These are phyloP conservation scores for Exophiala bonariae DNA, from an alignment of 2,329 filamentous ascomycete species.

Conservation along the genomic window DNA sequence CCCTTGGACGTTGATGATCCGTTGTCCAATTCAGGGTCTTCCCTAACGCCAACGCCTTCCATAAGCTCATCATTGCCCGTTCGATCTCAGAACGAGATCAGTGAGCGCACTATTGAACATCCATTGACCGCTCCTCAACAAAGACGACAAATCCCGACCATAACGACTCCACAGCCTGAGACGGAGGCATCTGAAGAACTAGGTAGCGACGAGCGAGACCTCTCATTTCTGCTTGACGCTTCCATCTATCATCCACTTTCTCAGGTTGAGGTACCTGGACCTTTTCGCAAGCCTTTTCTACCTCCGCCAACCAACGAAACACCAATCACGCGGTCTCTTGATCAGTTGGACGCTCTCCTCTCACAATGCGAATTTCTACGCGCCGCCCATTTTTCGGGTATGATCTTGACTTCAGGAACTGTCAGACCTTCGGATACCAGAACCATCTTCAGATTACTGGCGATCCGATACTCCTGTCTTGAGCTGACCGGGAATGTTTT, in stretches of 20 bases:
- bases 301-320: constrained; percentile 62
- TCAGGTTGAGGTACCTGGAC: constrained; percentile 56
- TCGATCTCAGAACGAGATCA: constrained; percentile 5
- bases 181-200: not conserved
- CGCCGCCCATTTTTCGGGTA: constrained; percentile 59
- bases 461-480: constrained; percentile 78
- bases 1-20: constrained; percentile 77
- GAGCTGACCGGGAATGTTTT: constrained; percentile 72
- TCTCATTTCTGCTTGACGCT: constrained; percentile 75
- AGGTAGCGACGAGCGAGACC: constrained; percentile 60
- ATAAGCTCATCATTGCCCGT: not conserved
- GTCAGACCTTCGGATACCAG: constrained; percentile 53
- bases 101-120: not conserved
- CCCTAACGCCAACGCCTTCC: constrained; percentile 7
- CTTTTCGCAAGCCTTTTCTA: constrained; percentile 69
- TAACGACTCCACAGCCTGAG: not conserved
- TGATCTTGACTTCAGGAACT: constrained; percentile 43
- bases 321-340: constrained; percentile 42
- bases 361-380: constrained; percentile 74
- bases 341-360: constrained; percentile 64
- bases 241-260: constrained; percentile 82
- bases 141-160: not conserved
- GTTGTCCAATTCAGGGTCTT: constrained; percentile 32
- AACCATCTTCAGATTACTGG: constrained; percentile 74
- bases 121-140: not conserved